phyloP scores from a whole-genome alignment of 805 yeast genomes.

The Pichia exigua region DNA sequence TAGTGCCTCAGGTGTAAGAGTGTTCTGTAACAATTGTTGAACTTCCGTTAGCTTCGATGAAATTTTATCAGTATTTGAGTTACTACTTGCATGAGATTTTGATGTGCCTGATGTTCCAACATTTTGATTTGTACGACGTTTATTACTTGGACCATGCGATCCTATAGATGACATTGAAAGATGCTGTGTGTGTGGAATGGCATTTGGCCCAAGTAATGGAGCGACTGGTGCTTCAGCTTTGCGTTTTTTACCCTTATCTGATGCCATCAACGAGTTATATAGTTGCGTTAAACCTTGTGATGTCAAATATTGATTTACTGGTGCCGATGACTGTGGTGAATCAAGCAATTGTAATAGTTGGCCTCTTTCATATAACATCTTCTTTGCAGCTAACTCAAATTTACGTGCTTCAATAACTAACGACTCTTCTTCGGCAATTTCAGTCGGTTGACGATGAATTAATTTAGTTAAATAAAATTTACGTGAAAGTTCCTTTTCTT shows the following conservation, averaged over 20 bases:
- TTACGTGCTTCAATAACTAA: conserved; percentile 86
- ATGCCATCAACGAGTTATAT: conserved; percentile 66
- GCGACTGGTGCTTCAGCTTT: conserved; percentile 48
- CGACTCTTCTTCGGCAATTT: conserved; percentile 96
- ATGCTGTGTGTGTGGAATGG: conserved; percentile 38
- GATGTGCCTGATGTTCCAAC: not conserved
- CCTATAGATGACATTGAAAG: conserved; percentile 7
- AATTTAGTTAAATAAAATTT: conserved; percentile 73
- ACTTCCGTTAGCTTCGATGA: conserved; percentile 17
- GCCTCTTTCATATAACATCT: conserved; percentile 76
- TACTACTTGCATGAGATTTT: not conserved
- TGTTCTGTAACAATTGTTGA: conserved; percentile 37
- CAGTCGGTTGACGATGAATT: conserved; percentile 84
- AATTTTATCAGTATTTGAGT: not conserved
- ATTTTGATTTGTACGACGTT: conserved; percentile 1
- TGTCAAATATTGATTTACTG: conserved; percentile 67
- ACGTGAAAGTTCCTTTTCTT: conserved; percentile 65
- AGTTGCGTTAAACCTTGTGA: conserved; percentile 87
- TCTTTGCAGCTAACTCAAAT: conserved; percentile 86
- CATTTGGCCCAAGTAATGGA: conserved; percentile 50
- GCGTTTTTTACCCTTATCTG: conserved; percentile 54
- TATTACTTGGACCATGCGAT: not conserved
- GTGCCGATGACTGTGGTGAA: conserved; percentile 74
- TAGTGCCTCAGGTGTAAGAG: conserved; percentile 69
- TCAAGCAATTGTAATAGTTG: conserved; percentile 72